These are phyloP conservation scores for Selenicereus undatus DNA, from an alignment of 148 eudicot species.

Conservation along the genomic window DNA sequence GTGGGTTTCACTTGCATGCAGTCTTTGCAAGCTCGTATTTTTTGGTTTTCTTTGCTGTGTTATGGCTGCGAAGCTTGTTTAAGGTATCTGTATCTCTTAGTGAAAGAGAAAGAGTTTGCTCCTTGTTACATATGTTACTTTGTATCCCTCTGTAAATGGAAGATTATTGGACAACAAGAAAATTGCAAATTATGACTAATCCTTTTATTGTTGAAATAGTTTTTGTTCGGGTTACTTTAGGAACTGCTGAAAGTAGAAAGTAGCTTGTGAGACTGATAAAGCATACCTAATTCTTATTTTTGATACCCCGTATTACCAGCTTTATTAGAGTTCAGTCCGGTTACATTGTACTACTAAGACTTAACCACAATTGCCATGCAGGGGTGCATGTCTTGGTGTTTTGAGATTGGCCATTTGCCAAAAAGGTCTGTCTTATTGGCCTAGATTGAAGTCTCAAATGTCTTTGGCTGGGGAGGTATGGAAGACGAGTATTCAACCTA, in stretches of 20 bases:
- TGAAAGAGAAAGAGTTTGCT: not conserved
- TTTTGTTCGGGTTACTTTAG: not conserved
- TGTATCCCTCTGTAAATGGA: not conserved
- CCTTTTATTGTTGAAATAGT: not conserved
- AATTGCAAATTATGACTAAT: not conserved
- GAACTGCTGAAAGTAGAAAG: not conserved
- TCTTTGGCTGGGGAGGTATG: not conserved
- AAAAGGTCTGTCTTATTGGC: not conserved
- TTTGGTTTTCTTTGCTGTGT: not conserved
- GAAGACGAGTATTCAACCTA: too few relatives aligned
- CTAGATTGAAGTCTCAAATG: not conserved
- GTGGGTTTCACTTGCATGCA: not conserved
- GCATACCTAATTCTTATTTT: not conserved
- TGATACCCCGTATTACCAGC: not conserved
- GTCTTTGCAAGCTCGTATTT: not conserved
- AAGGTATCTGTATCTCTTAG: not conserved
- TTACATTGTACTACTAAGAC: not conserved
- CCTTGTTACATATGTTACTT: not conserved
- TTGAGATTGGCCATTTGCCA: not conserved
- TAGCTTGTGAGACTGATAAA: not conserved
- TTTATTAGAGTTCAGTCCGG: not conserved
- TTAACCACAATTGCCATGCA: not conserved
- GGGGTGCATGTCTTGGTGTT: not conserved
- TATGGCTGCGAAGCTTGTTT: not conserved
- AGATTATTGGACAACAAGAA: not conserved